Percentiles rank a stretch among this genome's conserved stretches.
phyloP scores from a whole-genome alignment of 495 filamentous ascomycete genomes.

The Hypoxylon cercidicola region DNA sequence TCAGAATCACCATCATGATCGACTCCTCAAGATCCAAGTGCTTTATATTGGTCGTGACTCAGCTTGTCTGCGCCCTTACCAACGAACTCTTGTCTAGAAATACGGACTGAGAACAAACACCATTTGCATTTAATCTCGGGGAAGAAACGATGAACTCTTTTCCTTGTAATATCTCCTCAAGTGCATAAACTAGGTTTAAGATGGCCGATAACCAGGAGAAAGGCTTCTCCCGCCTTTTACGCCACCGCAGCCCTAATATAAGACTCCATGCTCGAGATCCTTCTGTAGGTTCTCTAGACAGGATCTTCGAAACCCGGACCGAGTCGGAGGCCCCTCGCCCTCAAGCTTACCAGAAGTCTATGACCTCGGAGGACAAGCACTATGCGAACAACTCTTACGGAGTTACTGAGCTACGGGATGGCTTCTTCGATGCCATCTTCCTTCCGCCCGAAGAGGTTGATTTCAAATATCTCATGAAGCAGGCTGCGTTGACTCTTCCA shows the following conservation, averaged over 20 bases:
- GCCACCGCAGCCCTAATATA: slow-evolving; percentile 16
- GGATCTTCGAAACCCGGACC: slow-evolving; percentile 42
- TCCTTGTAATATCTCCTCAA: neutral
- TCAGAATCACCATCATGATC: too few relatives aligned
- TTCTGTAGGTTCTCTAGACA: slow-evolving; percentile 42
- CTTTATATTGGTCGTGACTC: too few relatives aligned
- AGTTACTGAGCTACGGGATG: slow-evolving; percentile 64
- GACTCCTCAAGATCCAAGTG: too few relatives aligned
- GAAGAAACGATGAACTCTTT: neutral
- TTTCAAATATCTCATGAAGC: slow-evolving; percentile 46
- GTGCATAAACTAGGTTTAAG: neutral
- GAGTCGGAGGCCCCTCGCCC: slow-evolving; percentile 16
- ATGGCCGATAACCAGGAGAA: slow-evolving; percentile 13
- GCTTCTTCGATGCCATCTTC: slow-evolving; percentile 69
- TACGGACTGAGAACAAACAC: too few relatives aligned
- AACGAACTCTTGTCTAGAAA: too few relatives aligned
- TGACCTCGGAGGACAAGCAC: slow-evolving; percentile 41
- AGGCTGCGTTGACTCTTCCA: slow-evolving; percentile 53
- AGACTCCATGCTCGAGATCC: slow-evolving; percentile 28
- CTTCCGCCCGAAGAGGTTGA: slow-evolving; percentile 56
- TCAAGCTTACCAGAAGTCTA: slow-evolving; percentile 17
- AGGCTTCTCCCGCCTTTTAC: slow-evolving; percentile 33
- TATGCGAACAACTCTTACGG: slow-evolving; percentile 56
- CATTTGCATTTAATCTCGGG: neutral
- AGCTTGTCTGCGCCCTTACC: too few relatives aligned